Evolutionary conservation across 352 stramenopile species (phyloP), one percentile per base, ranked within the genome.

Genomic region (Phytophthora aleatoria): DNA sequence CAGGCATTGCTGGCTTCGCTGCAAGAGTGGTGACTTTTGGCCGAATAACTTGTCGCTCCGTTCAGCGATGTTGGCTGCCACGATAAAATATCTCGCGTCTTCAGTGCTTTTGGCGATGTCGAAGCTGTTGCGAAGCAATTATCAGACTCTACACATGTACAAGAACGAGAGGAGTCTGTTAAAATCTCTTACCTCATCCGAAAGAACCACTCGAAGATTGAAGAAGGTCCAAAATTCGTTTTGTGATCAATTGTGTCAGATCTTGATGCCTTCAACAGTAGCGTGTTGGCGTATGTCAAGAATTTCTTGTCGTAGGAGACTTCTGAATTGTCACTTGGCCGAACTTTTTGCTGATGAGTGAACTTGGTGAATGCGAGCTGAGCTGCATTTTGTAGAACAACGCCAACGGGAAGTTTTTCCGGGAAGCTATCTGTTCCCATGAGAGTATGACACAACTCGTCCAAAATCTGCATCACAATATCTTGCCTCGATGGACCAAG

Each of bases 161-260:
- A 20, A 20, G 20, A 30, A 49, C 28, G n/a, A 11, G 16, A 16
- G 10, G 10, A 30, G 5, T 27, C 20, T 35, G 33, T 38, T 7
- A 50, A 2, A 11, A 41, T 13, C 12, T 3, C 57, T 31, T 73
- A 94, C 85, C 83, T 89, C 69, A 85, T 91, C 27, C 69, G 65
- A 60, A 86, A 94, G 44, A 94, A 94, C 85, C 85, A 94, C 49
- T 87, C 73, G 24, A 89, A 84, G 1, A 87, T 74, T 13, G 81
- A 71, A 33, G 76, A 50, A 27, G 82, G 63, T 16, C 77, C 79
- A 39, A 86, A 53, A 9, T 36, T 41, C 33, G 38, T 30, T 26
- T 51, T 47, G 20, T 24, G 3, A 10, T 54, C 28, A n/a, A n/a
- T 10, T 4, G 11, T 47, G 39, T 35, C 42, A 11, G 42, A 13